Base-by-base conservation (phyloP, 352 stramenopile genomes). In the Paralagenidium karlingii region DNA sequence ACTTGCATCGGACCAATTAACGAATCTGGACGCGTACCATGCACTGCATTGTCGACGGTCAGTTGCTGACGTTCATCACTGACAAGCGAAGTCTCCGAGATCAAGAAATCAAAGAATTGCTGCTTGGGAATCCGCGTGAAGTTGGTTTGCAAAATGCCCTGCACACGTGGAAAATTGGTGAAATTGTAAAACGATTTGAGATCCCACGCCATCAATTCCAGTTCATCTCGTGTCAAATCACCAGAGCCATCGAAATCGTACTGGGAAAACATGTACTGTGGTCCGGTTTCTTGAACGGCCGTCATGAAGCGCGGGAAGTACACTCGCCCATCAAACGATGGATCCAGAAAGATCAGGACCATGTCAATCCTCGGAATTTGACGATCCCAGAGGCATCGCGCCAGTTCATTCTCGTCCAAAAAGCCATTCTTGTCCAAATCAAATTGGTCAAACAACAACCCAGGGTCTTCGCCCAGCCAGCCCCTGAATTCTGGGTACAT, bases 11-110 rank as follows among this genome's bases (percentile, higher is more conserved):
- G 74, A 1, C 89, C 94, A 11, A 91, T 94, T 8, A 97, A 57
- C 16, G 90, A 84, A 48, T 98, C 94, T 8, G 87, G 81, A 4
- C 79, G 51, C 1, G 94, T 98, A 1, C 61, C 40, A 54, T 97
- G 90, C 15, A 97, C 56, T 0, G 85, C 86, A 39, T 98, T 98
- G 53, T 98, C 94, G 30, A 85, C 55, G 26, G 86, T 88, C 2
- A 88, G 58, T 15, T 68, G 45, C 36, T 84, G 58, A 13, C 68
- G 57, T 5, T 50, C 49, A 24, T 64, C 63, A 2, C 45, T 66
- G 1, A 88, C 48, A 0, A 88, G 57, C 39, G 71, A 86, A 11
- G 69, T 86, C 1, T 62, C 64, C 6, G 71, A 50, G 12, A 55
- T 71, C 30, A 88, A 53, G 71, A 70, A 88, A 7, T 45, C 39